These are phyloP conservation scores for Ajuga reptans DNA, from an alignment of 305 asterid genomes.

Conservation along the genomic window DNA sequence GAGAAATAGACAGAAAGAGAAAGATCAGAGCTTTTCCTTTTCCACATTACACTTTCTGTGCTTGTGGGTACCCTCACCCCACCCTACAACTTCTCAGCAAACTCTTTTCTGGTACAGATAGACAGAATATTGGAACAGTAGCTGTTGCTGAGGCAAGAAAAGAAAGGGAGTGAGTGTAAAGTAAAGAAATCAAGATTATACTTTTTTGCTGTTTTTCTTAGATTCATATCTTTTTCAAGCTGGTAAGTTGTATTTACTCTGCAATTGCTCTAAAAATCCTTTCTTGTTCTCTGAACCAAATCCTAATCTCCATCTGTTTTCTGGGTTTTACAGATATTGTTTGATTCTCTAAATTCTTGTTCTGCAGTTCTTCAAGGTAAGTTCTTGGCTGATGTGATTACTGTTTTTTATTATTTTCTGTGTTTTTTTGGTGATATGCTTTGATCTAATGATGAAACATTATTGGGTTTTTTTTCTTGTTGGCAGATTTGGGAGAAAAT, in stretches of 20 bases:
- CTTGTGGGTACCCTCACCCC: slow-evolving; percentile 24
- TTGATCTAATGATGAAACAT: slow-evolving; percentile 34
- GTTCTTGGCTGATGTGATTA: slow-evolving; percentile 27
- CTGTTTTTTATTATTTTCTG: slow-evolving; percentile 11
- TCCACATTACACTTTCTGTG: slow-evolving; percentile 28
- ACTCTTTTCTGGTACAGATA: slow-evolving; percentile 22
- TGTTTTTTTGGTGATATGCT: slow-evolving; percentile 9
- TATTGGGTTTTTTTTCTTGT: slow-evolving; percentile 29
- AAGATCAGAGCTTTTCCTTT: slow-evolving; percentile 35
- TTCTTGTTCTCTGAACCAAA: not conserved
- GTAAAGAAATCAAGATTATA: slow-evolving; percentile 24
- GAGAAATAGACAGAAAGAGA: slow-evolving; percentile 27
- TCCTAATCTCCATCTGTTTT: slow-evolving; percentile 19
- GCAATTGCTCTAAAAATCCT: not conserved
- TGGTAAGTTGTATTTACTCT: slow-evolving; percentile 26
- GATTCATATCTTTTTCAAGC: slow-evolving; percentile 34
- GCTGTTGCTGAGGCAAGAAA: slow-evolving; percentile 27
- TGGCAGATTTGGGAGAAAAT: slow-evolving; percentile 36
- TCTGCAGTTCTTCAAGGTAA: slow-evolving; percentile 25
- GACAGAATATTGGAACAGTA: slow-evolving; percentile 28
- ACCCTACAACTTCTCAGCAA: not conserved
- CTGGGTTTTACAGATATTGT: slow-evolving; percentile 31
- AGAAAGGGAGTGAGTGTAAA: slow-evolving; percentile 27
- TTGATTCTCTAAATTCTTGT: slow-evolving; percentile 17
- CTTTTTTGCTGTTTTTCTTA: slow-evolving; percentile 7